Conservation (phyloP, 495 filamentous ascomycete genomes). For the Cladorrhinum samala region DNA sequence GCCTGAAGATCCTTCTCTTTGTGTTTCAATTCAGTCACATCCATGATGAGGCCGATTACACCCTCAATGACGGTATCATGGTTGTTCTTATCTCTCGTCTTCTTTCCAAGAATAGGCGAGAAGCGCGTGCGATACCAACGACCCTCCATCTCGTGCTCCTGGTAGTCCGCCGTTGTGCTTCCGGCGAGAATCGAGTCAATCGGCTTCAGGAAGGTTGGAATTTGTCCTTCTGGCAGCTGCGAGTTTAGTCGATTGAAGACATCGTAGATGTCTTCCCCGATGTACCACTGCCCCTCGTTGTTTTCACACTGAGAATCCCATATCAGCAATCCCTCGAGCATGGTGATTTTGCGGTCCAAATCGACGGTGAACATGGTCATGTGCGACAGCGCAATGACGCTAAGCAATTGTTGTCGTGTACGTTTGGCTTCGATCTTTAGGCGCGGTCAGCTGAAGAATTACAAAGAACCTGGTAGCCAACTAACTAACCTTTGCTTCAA, state of each 20-base stretch:
- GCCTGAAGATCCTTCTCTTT: slow-evolving; percentile 50
- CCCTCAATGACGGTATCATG: slow-evolving; percentile 50
- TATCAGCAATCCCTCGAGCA: slow-evolving; percentile 57
- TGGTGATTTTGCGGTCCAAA: slow-evolving; percentile 46
- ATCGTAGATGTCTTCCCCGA: slow-evolving; percentile 56
- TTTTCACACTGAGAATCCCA: slow-evolving; percentile 38
- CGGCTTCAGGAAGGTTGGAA: slow-evolving; percentile 41
- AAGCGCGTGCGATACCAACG: slow-evolving; percentile 62
- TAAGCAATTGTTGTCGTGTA: slow-evolving; percentile 56
- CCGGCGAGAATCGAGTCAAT: slow-evolving; percentile 56
- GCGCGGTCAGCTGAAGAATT: too few relatives aligned
- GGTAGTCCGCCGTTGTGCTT: slow-evolving; percentile 39
- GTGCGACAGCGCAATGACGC: slow-evolving; percentile 60
- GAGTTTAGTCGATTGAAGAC: slow-evolving; percentile 43
- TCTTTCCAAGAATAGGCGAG: slow-evolving; percentile 50
- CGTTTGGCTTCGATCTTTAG: slow-evolving; percentile 53
- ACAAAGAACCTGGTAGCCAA: too few relatives aligned
- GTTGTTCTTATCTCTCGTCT: slow-evolving; percentile 38
- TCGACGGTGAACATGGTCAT: slow-evolving; percentile 66
- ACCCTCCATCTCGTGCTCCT: slow-evolving; percentile 45
- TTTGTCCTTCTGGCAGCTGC: slow-evolving; percentile 28
- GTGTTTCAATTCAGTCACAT: slow-evolving; percentile 59
- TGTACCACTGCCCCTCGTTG: slow-evolving; percentile 27
- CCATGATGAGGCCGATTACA: slow-evolving; percentile 62
- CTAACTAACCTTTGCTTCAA: too few relatives aligned